Percentiles rank a stretch among this genome's conserved stretches.
Evolutionary conservation across 148 eudicot genomes (phyloP).

Genomic region (Vaccinium vitisidaea): DNA sequence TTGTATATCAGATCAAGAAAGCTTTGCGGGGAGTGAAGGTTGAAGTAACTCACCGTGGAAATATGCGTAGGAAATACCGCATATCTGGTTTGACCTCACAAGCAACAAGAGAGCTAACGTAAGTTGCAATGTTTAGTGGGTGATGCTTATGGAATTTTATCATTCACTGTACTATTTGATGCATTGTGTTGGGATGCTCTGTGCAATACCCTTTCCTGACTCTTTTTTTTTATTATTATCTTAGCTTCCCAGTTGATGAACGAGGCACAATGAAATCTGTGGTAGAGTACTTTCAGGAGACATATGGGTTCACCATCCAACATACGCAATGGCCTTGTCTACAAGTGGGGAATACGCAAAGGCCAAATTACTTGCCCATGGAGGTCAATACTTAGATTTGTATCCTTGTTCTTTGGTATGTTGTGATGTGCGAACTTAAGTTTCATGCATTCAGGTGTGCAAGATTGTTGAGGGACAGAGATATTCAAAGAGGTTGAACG

Average conservation of each 20-base stretch:
- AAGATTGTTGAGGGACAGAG: slow-evolving; percentile 90
- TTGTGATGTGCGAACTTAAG: not conserved
- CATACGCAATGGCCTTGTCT: slow-evolving; percentile 83
- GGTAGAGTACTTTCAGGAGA: slow-evolving; percentile 74
- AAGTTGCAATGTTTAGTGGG: slow-evolving; percentile 19
- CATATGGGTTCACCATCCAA: slow-evolving; percentile 66
- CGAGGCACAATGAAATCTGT: slow-evolving; percentile 77
- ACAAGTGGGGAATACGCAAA: slow-evolving; percentile 79
- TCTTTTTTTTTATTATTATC: not conserved
- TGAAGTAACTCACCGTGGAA: slow-evolving; percentile 73
- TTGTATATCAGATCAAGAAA: slow-evolving; percentile 57
- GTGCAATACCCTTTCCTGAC: not conserved
- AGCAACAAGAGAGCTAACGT: slow-evolving; percentile 74
- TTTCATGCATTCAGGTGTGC: slow-evolving; percentile 49
- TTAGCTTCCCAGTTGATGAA: slow-evolving; percentile 82
- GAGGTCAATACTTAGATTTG: slow-evolving; percentile 45
- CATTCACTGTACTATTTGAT: not conserved
- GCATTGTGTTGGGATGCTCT: not conserved
- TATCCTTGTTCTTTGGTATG: not conserved
- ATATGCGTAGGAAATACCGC: slow-evolving; percentile 73
- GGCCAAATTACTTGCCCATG: slow-evolving; percentile 87
- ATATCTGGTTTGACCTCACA: slow-evolving; percentile 78
- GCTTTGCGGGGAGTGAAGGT: slow-evolving; percentile 78
- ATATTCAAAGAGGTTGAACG: slow-evolving; percentile 76
- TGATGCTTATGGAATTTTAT: not conserved